Conservation (phyloP, 495 filamentous ascomycete genomes). For the Penicillium fimorum region DNA sequence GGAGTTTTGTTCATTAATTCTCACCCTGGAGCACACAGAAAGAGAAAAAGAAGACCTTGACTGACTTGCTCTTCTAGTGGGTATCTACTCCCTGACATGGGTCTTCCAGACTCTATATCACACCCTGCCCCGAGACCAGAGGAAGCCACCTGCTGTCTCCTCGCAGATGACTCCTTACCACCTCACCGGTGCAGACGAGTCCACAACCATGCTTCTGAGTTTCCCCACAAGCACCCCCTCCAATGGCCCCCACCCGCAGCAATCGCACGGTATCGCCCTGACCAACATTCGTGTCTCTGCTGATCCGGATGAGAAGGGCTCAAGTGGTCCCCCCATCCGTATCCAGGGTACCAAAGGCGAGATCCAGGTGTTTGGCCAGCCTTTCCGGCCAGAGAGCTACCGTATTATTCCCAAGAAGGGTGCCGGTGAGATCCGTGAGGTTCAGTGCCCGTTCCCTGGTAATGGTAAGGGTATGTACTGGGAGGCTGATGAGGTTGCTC, state of each 20-base stretch:
- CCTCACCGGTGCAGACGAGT: conserved; percentile 78
- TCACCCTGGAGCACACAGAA: not conserved
- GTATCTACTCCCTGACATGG: conserved; percentile 90
- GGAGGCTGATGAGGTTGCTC: conserved; percentile 88
- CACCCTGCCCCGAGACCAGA: conserved; percentile 56
- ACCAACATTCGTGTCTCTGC: conserved; percentile 67
- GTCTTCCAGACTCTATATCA: conserved; percentile 91
- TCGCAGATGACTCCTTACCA: conserved; percentile 72
- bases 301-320: conserved; percentile 62
- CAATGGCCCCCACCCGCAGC: conserved; percentile 32
- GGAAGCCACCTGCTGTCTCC: conserved; percentile 54
- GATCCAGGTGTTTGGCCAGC: conserved; percentile 74
- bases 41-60: not conserved
- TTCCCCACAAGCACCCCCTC: conserved; percentile 65
- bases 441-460: conserved; percentile 62
- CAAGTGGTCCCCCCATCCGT: conserved; percentile 65
- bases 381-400: conserved; percentile 68
- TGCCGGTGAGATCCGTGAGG: conserved; percentile 50
- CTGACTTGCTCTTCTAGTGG: conserved; percentile 51
- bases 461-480: conserved; percentile 87
- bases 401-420: conserved; percentile 52
- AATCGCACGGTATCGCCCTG: conserved; percentile 72
- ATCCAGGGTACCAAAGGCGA: conserved; percentile 87
- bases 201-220: conserved; percentile 72
- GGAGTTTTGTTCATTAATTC: not conserved